A percentile compares a stretch with the other conserved stretches of the same genome.
Evolutionary conservation across 768 basidiomycete species (phyloP).

Genomic region (Collybia sp.): DNA sequence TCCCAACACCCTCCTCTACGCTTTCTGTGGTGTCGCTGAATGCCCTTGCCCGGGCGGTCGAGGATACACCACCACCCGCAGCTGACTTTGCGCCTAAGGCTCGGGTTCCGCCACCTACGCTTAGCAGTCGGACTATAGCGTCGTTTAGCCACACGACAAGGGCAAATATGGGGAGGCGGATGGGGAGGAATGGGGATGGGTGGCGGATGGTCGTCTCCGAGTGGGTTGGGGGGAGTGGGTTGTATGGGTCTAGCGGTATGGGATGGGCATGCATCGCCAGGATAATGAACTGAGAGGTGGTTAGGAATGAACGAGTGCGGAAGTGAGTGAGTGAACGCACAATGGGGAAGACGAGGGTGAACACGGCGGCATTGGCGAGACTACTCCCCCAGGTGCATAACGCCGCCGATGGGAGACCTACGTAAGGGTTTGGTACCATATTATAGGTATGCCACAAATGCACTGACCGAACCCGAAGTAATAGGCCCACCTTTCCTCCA

Average conservation of each 20-base stretch:
- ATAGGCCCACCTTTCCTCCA: constrained; percentile 90
- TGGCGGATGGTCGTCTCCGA: constrained; percentile 42
- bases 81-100: constrained; percentile 8
- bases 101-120: constrained; percentile 39
- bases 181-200: constrained; percentile 76
- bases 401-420: constrained; percentile 67
- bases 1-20: constrained; percentile 52
- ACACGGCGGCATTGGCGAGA: constrained; percentile 77
- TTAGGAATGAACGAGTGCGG: constrained; percentile 2
- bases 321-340: constrained; percentile 34
- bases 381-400: constrained; percentile 71
- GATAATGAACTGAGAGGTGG: constrained; percentile 63
- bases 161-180: constrained; percentile 74
- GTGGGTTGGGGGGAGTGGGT: constrained; percentile 33
- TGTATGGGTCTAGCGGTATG: constrained; percentile 71
- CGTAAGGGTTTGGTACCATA: neutral
- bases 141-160: constrained; percentile 75
- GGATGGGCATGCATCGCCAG: constrained; percentile 80
- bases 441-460: neutral
- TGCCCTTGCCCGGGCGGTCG: constrained; percentile 18
- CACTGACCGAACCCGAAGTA: constrained; percentile 74
- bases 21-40: constrained; percentile 50
- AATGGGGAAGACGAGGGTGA: constrained; percentile 77
- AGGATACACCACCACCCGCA: constrained; percentile 2
- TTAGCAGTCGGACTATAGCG: constrained; percentile 56